Evolutionary conservation across 1,284 basidiomycete genomes (phyloP), one percentile per base, ranked within the genome.

Genomic region (Salmacisia buchloeana): DNA sequence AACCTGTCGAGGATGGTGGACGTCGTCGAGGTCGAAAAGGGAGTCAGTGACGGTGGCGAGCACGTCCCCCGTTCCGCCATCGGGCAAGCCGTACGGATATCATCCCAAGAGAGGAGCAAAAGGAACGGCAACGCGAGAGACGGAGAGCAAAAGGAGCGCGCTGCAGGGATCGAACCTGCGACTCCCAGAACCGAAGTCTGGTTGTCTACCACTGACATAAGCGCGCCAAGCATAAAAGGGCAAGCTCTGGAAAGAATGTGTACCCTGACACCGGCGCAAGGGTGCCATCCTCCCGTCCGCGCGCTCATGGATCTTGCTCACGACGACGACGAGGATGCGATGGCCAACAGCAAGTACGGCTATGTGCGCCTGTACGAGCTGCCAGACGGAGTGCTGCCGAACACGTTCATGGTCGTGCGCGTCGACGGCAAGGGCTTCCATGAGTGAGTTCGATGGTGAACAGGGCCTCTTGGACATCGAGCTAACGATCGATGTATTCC

Each of bases 371-470:
- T 85, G 58, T 97, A 90, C 77, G 94, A 99, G 81, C 86, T 92
- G 0, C 88, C 91, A 1, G 94, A 99, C 80, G 83, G 86, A 0
- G 83, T 96, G 7, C 82, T 97, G 2, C 94, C 91, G 0, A 87
- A 86, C 13, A 91, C 90, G 7, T 94, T 87, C 81, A 85, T 96
- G 71, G 83, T 97, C 38, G 85, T 94, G 60, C 87, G 94, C 2
- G 82, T 99, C 49, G 94, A 99, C 76, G 94, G 94, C 0, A 91
- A 92, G 73, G 88, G 90, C 0, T 99, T 99, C 79, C 94, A 97
- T 82, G 87, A 89, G 90, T 94, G 23, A 5, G 69, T 59, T n/a
- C 4, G 25, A 60, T 54, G 29, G 46, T 21, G n/a, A 21, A 9
- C 25, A 36, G 21, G 23, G 2, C 21, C 58, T 25, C 12, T 36